phyloP scores from a whole-genome alignment of 441 rosid species.

The Populus trichocarpa region DNA sequence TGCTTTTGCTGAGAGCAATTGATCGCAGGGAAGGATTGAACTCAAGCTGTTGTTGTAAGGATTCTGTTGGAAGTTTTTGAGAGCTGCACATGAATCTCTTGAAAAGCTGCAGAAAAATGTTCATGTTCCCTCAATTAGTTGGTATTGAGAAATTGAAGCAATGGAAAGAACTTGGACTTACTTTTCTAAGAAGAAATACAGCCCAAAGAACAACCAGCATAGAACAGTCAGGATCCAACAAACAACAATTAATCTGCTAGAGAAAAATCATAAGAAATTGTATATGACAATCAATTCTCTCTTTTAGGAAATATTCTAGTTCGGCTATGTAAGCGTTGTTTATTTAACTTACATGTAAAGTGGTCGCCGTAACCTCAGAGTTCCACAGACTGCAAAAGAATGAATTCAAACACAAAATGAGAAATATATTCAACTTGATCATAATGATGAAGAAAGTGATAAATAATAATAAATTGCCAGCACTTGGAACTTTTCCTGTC shows the following conservation, averaged over 20 bases:
- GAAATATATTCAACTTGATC: conserved; percentile 3
- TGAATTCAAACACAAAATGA: conserved; percentile 8
- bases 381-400: conserved; percentile 43
- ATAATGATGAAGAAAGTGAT: neutral
- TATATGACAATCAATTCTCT: neutral
- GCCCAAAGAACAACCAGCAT: conserved; percentile 63
- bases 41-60: conserved; percentile 63
- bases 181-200: conserved; percentile 58
- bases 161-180: conserved; percentile 22
- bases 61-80: conserved; percentile 49
- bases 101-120: conserved; percentile 43
- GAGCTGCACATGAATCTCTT: conserved; percentile 50
- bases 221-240: conserved; percentile 65
- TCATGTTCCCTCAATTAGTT: neutral
- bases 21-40: conserved; percentile 60
- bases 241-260: conserved; percentile 44
- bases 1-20: conserved; percentile 43
- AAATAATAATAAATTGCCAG: neutral
- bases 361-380: conserved; percentile 34
- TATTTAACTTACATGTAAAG: conserved; percentile 40
- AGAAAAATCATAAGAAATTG: neutral
- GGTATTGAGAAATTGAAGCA: neutral
- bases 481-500: neutral
- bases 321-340: neutral
- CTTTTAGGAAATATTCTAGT: neutral